Evolutionary conservation across 345 rosid genomes (phyloP).

Genomic region (Syzygium jambos): DNA sequence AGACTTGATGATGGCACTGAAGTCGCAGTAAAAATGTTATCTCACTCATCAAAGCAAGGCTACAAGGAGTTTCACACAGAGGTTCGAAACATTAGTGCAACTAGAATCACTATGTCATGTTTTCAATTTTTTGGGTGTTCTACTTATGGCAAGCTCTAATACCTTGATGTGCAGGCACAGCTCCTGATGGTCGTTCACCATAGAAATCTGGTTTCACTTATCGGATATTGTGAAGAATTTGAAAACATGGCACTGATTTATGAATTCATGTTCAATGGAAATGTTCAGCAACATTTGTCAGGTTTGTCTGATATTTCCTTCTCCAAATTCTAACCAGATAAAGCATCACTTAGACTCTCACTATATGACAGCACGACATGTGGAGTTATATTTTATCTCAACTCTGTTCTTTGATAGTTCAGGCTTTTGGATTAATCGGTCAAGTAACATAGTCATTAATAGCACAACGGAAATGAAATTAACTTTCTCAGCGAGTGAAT

Average conservation of each 20-base stretch:
- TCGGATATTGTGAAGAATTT: slow-evolving; percentile 24
- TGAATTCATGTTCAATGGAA: slow-evolving; percentile 29
- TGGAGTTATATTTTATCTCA: not conserved
- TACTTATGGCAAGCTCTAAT: not conserved
- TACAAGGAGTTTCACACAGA: slow-evolving; percentile 15
- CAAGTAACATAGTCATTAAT: not conserved
- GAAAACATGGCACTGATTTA: slow-evolving; percentile 15
- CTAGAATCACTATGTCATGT: not conserved
- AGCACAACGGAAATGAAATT: not conserved
- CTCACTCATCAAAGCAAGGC: slow-evolving; percentile 16
- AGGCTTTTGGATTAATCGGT: not conserved
- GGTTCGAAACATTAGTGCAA: not conserved
- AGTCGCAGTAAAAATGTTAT: slow-evolving; percentile 19
- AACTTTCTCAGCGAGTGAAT: not conserved
- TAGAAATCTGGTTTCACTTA: slow-evolving; percentile 15
- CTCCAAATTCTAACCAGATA: no score
- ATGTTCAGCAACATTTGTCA: slow-evolving; percentile 13
- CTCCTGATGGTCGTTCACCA: slow-evolving; percentile 24
- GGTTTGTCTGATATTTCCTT: slow-evolving; percentile 1
- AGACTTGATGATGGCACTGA: not conserved
- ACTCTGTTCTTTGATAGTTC: not conserved
- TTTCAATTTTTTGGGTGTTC: not conserved
- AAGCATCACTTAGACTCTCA: not conserved
- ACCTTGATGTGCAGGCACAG: slow-evolving; percentile 8
- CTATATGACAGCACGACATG: not conserved